phyloP scores from a whole-genome alignment of 169 alveolate genomes.

The Plasmodium cynomolgi region DNA sequence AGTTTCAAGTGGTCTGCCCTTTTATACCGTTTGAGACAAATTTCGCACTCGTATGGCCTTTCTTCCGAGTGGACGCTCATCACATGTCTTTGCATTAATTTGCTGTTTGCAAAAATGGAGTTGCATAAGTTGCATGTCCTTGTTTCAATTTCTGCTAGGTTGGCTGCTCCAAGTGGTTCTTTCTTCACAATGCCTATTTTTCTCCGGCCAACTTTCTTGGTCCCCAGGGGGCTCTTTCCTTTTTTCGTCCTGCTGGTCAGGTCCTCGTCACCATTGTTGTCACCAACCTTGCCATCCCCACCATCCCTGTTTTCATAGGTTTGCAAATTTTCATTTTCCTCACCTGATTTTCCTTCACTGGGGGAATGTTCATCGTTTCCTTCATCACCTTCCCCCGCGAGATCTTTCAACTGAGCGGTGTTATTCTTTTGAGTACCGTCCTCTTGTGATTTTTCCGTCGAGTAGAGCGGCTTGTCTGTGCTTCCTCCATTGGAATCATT shows the following conservation, averaged over 20 bases:
- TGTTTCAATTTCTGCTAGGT: not conserved
- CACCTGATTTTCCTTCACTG: not conserved
- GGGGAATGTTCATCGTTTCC: not conserved
- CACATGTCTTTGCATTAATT: slow-evolving; percentile 58
- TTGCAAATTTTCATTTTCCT: not conserved
- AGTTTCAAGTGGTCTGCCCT: slow-evolving; percentile 59
- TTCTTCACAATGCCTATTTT: not conserved
- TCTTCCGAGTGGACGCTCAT: slow-evolving; percentile 57
- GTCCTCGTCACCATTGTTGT: not conserved
- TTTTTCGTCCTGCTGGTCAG: not conserved
- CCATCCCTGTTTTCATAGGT: not conserved
- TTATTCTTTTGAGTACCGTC: not conserved
- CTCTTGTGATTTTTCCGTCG: not conserved
- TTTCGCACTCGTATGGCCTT: slow-evolving; percentile 59
- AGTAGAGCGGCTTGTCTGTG: not conserved
- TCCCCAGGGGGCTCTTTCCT: not conserved
- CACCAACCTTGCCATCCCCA: not conserved
- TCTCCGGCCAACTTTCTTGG: not conserved
- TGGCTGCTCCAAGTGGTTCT: not conserved
- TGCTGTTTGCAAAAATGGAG: slow-evolving; percentile 6
- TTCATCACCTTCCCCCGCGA: not conserved
- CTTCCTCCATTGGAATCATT: not conserved
- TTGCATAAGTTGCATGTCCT: slow-evolving; percentile 58
- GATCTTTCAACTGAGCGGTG: not conserved
- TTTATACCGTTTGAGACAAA: slow-evolving; percentile 50